These are phyloP conservation scores for Trichoderma simmonsii DNA, from an alignment of 2,329 filamentous ascomycete species.

Conservation along the genomic window DNA sequence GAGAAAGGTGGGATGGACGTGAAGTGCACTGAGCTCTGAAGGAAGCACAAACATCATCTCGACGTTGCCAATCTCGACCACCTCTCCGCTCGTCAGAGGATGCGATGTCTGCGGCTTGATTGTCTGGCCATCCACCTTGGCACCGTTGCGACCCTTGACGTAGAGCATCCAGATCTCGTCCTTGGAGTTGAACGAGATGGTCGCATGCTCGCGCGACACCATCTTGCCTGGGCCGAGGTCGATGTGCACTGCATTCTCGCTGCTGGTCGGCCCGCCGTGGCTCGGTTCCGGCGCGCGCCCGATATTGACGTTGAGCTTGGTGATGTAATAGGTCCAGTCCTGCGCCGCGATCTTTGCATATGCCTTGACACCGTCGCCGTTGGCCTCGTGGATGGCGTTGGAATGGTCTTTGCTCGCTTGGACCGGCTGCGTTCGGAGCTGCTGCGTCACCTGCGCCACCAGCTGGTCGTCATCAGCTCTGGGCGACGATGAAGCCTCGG, in stretches of 20 bases:
- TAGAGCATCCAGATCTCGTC: slow-evolving; percentile 75
- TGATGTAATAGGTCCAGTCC: slow-evolving; percentile 83
- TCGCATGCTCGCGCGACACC: slow-evolving; percentile 72
- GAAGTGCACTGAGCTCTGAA: slow-evolving; percentile 61
- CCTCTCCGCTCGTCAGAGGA: slow-evolving; percentile 76
- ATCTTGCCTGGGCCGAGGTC: slow-evolving; percentile 83
- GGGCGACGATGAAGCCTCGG: slow-evolving; percentile 37
- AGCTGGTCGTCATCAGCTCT: slow-evolving; percentile 53
- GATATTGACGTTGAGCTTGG: slow-evolving; percentile 71
- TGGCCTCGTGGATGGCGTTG: slow-evolving; percentile 61
- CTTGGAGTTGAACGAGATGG: slow-evolving; percentile 68
- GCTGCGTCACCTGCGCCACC: slow-evolving; percentile 55
- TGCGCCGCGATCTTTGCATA: slow-evolving; percentile 80
- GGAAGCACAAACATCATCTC: slow-evolving; percentile 99
- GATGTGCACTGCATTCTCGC: slow-evolving; percentile 65
- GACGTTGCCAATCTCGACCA: slow-evolving; percentile 85
- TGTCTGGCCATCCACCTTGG: slow-evolving; percentile 73
- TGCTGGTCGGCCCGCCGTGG: slow-evolving; percentile 35
- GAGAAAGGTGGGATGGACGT: slow-evolving; percentile 66
- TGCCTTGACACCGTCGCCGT: slow-evolving; percentile 63
- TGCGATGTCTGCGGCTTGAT: slow-evolving; percentile 66
- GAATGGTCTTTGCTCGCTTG: slow-evolving; percentile 61
- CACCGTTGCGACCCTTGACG: slow-evolving; percentile 88
- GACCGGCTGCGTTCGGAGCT: slow-evolving; percentile 48
- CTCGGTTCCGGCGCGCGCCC: slow-evolving; percentile 62